Conservation (phyloP, 306 rosid genomes). For the Astragalus glycyphyllos region DNA sequence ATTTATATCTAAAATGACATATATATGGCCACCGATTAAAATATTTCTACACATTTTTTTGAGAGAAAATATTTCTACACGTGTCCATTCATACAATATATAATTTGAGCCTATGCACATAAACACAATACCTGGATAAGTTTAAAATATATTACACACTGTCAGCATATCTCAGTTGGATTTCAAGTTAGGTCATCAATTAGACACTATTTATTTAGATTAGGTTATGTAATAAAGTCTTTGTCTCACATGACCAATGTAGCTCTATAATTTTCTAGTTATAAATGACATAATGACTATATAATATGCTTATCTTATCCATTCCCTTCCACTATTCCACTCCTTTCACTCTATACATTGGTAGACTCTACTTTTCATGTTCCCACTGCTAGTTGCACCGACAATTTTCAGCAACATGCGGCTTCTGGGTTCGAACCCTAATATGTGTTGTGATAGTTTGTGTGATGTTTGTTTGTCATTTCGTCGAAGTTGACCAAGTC, state of each 20-base stretch:
- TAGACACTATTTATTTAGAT: neutral
- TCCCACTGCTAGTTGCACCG: too few species aligned
- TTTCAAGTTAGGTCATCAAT: constrained; percentile 33
- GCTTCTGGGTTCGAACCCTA: too few species aligned
- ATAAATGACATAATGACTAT: constrained; percentile 9
- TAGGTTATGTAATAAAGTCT: neutral
- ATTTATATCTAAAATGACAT: neutral
- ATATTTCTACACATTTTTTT: neutral
- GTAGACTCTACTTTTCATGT: too few species aligned
- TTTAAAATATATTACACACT: neutral
- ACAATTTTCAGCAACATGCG: too few species aligned
- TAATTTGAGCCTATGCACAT: neutral
- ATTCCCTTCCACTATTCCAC: constrained; percentile 17
- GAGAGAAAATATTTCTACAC: neutral
- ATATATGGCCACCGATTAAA: neutral
- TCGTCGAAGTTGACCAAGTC: too few species aligned
- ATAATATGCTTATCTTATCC: neutral
- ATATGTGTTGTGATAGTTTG: too few species aligned
- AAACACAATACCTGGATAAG: too few species aligned
- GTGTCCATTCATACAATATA: neutral
- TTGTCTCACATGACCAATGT: too few species aligned
- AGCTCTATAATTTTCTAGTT: constrained; percentile 1
- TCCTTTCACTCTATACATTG: constrained; percentile 5
- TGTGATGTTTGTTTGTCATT: too few species aligned
- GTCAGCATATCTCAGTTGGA: constrained; percentile 12